phyloP scores from a whole-genome alignment of 1,284 basidiomycete species.

The Neonothopanus nambi region DNA sequence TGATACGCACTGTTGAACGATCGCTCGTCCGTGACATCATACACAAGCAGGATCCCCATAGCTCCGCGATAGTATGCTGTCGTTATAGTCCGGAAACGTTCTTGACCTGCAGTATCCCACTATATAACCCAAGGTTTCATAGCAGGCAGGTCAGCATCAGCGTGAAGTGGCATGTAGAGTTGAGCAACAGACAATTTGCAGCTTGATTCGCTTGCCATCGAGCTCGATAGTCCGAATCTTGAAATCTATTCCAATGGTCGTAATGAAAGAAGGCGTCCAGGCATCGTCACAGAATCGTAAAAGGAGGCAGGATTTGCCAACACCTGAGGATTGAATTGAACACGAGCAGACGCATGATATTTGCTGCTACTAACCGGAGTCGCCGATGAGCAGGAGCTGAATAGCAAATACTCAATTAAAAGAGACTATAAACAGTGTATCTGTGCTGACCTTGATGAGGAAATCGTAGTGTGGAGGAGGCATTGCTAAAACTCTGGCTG shows the following conservation, averaged over 20 bases:
- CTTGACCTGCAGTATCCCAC: slow-evolving; percentile 99
- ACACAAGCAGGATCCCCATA: slow-evolving; percentile 98
- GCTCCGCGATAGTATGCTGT: slow-evolving; percentile 99
- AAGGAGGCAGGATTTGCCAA: slow-evolving; percentile 98
- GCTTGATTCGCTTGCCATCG: slow-evolving; percentile 94
- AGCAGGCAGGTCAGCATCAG: neutral
- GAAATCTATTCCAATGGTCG: slow-evolving; percentile 96
- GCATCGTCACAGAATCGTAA: slow-evolving; percentile 99
- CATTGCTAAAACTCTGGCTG: slow-evolving; percentile 42
- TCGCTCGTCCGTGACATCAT: slow-evolving; percentile 97
- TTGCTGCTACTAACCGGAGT: slow-evolving; percentile 70
- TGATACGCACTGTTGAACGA: slow-evolving; percentile 89
- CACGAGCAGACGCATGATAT: slow-evolving; percentile 5
- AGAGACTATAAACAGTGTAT: slow-evolving; percentile 7
- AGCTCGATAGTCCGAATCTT: slow-evolving; percentile 97
- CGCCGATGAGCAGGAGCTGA: slow-evolving; percentile 92
- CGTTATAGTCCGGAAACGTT: slow-evolving; percentile 98
- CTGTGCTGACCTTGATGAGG: slow-evolving; percentile 78
- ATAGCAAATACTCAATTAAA: slow-evolving; percentile 3
- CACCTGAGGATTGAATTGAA: slow-evolving; percentile 55
- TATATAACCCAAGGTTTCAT: slow-evolving; percentile 33
- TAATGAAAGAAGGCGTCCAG: slow-evolving; percentile 99
- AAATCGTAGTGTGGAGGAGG: slow-evolving; percentile 89
- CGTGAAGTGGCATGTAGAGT: neutral
- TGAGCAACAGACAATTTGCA: slow-evolving; percentile 84